Evolutionary conservation across 768 basidiomycete genomes (phyloP), one percentile per base, ranked within the genome.

Genomic region (Xerocomellus chrysenteron): DNA sequence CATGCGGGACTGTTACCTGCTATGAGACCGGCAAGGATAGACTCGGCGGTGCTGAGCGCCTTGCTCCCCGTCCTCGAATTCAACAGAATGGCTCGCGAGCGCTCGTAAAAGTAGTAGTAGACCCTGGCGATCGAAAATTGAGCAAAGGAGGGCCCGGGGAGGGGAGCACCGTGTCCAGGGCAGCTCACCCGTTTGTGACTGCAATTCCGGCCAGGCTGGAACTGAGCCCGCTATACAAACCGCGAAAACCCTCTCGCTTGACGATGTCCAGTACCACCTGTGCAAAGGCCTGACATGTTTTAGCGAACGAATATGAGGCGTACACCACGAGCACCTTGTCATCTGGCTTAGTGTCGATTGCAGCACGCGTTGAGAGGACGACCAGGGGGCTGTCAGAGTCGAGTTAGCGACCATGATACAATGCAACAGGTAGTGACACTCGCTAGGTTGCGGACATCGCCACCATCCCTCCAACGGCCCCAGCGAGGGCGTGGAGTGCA

Each of bases 381-480:
- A 97, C 86, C 36, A 99, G 80, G 8, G 97, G 97, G 68, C 94
- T 97, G 55, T 43, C 17, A 17, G 39, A 41, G 42, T 55, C 36
- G 40, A 40, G 47, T 59, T 36, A 65, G 52, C 42, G 37, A 57
- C 33, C 39, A 40, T 0, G 41, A 17, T 7, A 35, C 14, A 21
- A 24, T 3, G n/a, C 13, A 37, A 41, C 26, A 36, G 8, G 52
- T 46, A 43, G 24, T 19, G 35, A 58, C 49, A 70, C 87, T 73
- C 61, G 89, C 94, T 92, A 92, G 52, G 90, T 94, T 36, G 80
- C 85, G n/a, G 83, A 81, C 94, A 98, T 97, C 24, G 96, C 93
- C 8, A 83, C 71, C 65, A 96, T 88, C 26, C 96, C 96, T 47
- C 93, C 95, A 1, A 87, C 83, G 17, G 94, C 93, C 13, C 97